These are phyloP conservation scores for Actinidia arguta DNA, from an alignment of 179 eudicot genomes.

Conservation along the genomic window DNA sequence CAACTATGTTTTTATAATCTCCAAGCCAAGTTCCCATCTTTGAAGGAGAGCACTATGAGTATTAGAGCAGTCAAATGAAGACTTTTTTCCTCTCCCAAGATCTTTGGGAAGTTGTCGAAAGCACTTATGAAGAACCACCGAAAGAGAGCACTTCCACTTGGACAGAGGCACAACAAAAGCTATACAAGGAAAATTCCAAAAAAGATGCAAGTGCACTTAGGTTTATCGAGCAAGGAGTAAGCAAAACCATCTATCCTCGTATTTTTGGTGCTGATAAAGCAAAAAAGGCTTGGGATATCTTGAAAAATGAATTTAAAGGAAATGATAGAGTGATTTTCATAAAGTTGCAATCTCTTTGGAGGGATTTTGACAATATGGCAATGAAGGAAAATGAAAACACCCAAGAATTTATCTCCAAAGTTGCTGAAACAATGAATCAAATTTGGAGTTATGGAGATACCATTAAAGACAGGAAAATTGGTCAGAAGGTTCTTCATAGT, in stretches of 20 bases:
- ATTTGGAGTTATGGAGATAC: no score
- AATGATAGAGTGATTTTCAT: not conserved
- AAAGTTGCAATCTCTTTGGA: not conserved
- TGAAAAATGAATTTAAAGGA: not conserved
- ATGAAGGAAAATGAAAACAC: not conserved
- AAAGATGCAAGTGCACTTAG: not conserved
- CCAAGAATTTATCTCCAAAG: not conserved
- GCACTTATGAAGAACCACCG: not conserved
- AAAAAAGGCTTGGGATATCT: not conserved
- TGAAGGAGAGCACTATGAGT: slow-evolving; percentile 4
- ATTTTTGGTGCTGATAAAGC: not conserved
- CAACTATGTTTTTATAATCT: not conserved
- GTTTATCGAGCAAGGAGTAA: slow-evolving; percentile 19
- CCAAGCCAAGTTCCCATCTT: slow-evolving; percentile 3
- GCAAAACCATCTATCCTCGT: not conserved
- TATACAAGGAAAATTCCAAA: not conserved
- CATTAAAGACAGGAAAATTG: not conserved
- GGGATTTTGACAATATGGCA: not conserved
- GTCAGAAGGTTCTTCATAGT: not conserved
- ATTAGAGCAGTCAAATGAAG: not conserved
- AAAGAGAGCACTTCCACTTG: no score
- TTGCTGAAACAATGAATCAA: no score
- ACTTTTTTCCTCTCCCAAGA: not conserved
- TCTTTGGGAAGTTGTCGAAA: not conserved
- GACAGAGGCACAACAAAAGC: not conserved